Base-by-base conservation (phyloP, 345 rosid genomes). In the Bretschneidera sinensis region DNA sequence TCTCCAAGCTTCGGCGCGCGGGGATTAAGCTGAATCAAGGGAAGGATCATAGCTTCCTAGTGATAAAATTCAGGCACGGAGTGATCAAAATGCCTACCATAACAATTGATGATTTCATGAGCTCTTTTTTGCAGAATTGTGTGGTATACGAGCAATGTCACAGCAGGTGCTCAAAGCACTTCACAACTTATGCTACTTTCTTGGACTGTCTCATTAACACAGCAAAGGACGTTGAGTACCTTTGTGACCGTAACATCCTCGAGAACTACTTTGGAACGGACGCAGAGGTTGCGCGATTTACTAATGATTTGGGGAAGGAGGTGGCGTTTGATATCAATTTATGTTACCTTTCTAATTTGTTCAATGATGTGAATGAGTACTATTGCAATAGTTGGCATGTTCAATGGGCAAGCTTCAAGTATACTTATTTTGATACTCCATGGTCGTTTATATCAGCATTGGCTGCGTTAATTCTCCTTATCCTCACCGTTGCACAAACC, bases 111-210 rank as follows among this genome's bases (percentile, higher is more conserved):
- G 98, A 91, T 34, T 77, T 80, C 68, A 83, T 78, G 94, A 71
- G 81, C 68, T 78, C 90, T 0, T 79, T 91, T 59, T 66, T 91
- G 53, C 64, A 73, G 0, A 91, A 91, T 45, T 86, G 88, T 35
- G 91, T 91, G 53, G 96, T 95, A 0, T 88, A 77, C 70, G 96
- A 91, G 73, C 95, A 91, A 18, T 91, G 92, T 64, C 79, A 91
- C 66, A 68, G 35, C 22, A 69, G 78, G 47, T 73, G 74, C 43
- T 75, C 87, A 7, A 85, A 63, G 54, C 85, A 86, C 69, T 78
- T 88, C 75, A 88, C 98, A 2, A 65, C 91, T 13, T 91, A 91
- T 24, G 86, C 89, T 1, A 79, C 91, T 4, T 53, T 91, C 1
- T 56, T 91, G 48, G 97, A 88, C 59, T 63, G n/a, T n/a, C 54